Conservation (phyloP, 2,329 filamentous ascomycete species). For the Aspergillus ibericus region DNA sequence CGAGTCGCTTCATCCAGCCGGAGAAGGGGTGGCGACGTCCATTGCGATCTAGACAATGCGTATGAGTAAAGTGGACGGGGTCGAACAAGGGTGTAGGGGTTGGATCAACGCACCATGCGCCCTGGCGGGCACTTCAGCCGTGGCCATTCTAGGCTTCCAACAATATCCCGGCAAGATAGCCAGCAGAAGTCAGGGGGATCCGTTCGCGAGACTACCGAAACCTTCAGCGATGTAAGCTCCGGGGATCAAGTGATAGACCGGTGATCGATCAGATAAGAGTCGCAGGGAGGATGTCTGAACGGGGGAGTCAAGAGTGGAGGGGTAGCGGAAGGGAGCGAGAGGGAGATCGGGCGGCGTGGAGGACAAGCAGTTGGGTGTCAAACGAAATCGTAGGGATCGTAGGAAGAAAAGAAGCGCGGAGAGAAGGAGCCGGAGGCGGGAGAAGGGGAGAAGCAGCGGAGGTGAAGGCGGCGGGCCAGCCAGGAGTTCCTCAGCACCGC, state of each 20-base stretch:
- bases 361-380: background rate
- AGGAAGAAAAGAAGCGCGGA: background rate
- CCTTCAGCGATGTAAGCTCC: background rate
- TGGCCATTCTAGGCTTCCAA: slow-evolving; percentile 29
- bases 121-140: slow-evolving; percentile 38
- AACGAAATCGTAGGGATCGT: background rate
- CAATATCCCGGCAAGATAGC: background rate
- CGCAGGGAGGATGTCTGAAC: background rate
- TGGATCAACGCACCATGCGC: slow-evolving; percentile 44
- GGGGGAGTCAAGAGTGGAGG: background rate
- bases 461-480: background rate
- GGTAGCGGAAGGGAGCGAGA: background rate
- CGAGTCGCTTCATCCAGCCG: slow-evolving; percentile 90
- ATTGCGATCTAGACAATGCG: slow-evolving; percentile 60
- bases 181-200: background rate
- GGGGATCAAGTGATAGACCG: background rate
- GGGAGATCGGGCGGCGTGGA: background rate
- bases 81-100: background rate
- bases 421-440: background rate
- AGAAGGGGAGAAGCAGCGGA: background rate
- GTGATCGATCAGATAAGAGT: background rate
- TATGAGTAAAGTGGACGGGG: slow-evolving; percentile 6
- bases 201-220: background rate
- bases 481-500: slow-evolving; percentile 1
- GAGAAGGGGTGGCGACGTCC: slow-evolving; percentile 82